Evolutionary conservation across 352 stramenopile species (phyloP).

Genomic region (Phytophthora quininea): DNA sequence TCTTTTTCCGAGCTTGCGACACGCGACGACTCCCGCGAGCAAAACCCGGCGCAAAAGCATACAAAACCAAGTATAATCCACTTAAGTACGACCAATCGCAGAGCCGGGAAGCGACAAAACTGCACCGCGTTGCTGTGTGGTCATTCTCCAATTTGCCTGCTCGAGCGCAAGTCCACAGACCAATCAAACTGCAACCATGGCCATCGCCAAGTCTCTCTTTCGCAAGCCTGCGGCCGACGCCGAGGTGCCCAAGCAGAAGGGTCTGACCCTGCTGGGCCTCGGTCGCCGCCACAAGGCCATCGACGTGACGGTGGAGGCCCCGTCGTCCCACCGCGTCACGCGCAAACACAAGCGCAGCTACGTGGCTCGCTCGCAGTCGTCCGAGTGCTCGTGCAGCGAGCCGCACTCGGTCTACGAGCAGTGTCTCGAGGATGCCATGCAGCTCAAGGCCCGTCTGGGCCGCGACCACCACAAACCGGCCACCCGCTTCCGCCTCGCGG

Average conservation of each 20-base stretch:
- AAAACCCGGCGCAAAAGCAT: background rate
- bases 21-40: background rate
- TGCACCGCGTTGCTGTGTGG: slow-evolving; percentile 18
- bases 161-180: slow-evolving; percentile 20
- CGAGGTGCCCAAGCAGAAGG: slow-evolving; percentile 32
- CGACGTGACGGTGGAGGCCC: slow-evolving; percentile 25
- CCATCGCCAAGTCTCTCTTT: slow-evolving; percentile 30
- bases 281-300: slow-evolving; percentile 23
- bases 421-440: slow-evolving; percentile 33
- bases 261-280: slow-evolving; percentile 21
- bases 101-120: background rate
- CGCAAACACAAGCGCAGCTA: slow-evolving; percentile 38
- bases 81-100: background rate
- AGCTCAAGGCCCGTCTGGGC: slow-evolving; percentile 33
- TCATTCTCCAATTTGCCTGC: slow-evolving; percentile 33
- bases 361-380: slow-evolving; percentile 11
- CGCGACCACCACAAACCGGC: slow-evolving; percentile 22
- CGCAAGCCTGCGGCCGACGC: slow-evolving; percentile 21
- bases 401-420: slow-evolving; percentile 34
- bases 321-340: slow-evolving; percentile 26
- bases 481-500: slow-evolving; percentile 61
- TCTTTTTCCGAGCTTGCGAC: slow-evolving; percentile 21
- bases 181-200: slow-evolving; percentile 22
- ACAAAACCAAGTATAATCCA: slow-evolving; percentile 4
- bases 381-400: slow-evolving; percentile 11